Conservation (phyloP, 495 filamentous ascomycete species). For the Peziza echinospora region DNA sequence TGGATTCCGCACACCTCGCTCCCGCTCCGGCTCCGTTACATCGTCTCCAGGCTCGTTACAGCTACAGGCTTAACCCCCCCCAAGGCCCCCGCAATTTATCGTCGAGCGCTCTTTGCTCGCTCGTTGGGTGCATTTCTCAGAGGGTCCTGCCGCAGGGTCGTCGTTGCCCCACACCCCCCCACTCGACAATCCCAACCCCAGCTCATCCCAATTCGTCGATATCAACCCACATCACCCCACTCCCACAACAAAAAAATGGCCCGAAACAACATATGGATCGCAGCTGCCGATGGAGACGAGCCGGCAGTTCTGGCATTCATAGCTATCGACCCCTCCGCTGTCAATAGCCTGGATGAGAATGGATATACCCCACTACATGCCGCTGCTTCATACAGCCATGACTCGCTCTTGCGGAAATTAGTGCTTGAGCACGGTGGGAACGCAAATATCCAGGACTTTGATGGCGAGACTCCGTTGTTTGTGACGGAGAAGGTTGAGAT, state of each 20-base stretch:
- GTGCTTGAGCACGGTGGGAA: conserved; percentile 56
- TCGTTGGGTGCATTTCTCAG: not conserved
- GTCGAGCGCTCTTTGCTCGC: too few relatives aligned
- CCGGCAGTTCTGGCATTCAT: conserved; percentile 43
- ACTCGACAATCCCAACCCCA: not conserved
- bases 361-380: conserved; percentile 82
- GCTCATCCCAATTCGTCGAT: not conserved
- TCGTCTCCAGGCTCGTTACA: too few relatives aligned
- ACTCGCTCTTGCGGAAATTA: conserved; percentile 54
- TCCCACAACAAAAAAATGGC: conserved; percentile 13
- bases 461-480: conserved; percentile 80
- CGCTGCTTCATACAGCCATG: conserved; percentile 71
- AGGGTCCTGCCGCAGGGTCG: not conserved
- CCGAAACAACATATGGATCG: conserved; percentile 49
- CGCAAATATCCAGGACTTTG: conserved; percentile 63
- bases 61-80: too few relatives aligned
- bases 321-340: conserved; percentile 40
- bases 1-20: too few relatives aligned
- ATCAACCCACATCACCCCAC: not conserved
- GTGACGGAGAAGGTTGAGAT: conserved; percentile 55
- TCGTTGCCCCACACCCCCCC: too few relatives aligned
- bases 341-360: conserved; percentile 50
- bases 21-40: too few relatives aligned
- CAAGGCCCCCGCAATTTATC: too few relatives aligned
- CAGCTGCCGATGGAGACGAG: conserved; percentile 51